phyloP scores from a whole-genome alignment of 2,329 filamentous ascomycete genomes.

The Moelleriella libera region DNA sequence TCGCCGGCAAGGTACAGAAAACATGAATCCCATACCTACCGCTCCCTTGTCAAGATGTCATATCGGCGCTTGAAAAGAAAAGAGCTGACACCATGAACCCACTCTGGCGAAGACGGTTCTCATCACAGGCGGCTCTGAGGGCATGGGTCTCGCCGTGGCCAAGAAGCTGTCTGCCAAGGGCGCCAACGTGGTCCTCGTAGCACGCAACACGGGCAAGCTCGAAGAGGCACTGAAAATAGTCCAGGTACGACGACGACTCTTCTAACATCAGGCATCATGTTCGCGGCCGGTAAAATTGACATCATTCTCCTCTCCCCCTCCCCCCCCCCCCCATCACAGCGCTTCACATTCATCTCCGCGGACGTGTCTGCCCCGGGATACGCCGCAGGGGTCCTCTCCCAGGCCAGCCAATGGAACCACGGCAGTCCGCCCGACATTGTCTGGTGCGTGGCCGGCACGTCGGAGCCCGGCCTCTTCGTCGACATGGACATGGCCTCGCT shows the following conservation, averaged over 20 bases:
- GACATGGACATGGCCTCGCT: constrained; percentile 55
- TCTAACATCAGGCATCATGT: not conserved
- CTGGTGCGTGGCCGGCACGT: constrained; percentile 75
- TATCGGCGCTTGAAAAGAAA: not conserved
- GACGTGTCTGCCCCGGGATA: constrained; percentile 64
- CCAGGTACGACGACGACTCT: constrained; percentile 27
- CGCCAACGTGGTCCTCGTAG: constrained; percentile 74
- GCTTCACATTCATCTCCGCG: constrained; percentile 71
- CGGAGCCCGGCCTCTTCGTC: constrained; percentile 62
- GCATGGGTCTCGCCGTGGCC: constrained; percentile 70
- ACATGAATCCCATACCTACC: not conserved
- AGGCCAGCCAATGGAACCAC: constrained; percentile 69
- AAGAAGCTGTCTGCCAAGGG: constrained; percentile 67
- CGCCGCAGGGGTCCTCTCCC: constrained; percentile 52
- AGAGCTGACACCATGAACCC: not conserved
- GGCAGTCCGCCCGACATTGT: constrained; percentile 65
- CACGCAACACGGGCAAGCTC: constrained; percentile 64
- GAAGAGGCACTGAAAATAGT: constrained; percentile 53
- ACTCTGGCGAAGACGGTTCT: constrained; percentile 54
- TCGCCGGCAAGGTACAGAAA: constrained; percentile 61
- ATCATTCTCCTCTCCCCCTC: not conserved
- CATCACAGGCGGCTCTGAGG: constrained; percentile 83
- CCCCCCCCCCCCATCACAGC: constrained; percentile 39
- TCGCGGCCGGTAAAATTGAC: not conserved
- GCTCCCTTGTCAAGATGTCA: constrained; percentile 2